Evolutionary conservation across 805 yeast species (phyloP).

Genomic region (Ogataea paradorogensis): DNA sequence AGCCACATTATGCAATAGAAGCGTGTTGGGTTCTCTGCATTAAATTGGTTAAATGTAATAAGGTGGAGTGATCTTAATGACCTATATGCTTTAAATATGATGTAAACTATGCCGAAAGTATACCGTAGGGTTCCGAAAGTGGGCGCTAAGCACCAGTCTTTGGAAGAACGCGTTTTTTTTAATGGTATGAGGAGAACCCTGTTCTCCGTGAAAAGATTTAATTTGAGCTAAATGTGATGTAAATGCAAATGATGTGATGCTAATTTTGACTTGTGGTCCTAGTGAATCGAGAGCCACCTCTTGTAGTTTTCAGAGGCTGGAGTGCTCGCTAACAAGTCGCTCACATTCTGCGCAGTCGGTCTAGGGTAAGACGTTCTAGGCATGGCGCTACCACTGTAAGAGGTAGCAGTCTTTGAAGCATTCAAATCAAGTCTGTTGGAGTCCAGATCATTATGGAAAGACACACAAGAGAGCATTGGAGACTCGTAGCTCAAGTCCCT

Average conservation of each 20-base stretch:
- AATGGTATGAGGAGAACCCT: not conserved
- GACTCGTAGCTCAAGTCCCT: conserved; percentile 32
- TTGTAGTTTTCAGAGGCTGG: conserved; percentile 33
- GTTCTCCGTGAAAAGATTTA: not conserved
- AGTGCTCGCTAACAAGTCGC: conserved; percentile 26
- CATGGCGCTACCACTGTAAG: conserved; percentile 1
- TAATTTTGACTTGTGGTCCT: conserved; percentile 1
- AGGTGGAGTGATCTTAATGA: too few relatives aligned
- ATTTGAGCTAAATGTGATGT: not conserved
- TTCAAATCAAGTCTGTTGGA: conserved; percentile 32
- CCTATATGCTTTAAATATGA: conserved; percentile 6
- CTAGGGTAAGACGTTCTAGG: conserved; percentile 6
- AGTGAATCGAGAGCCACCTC: conserved; percentile 31
- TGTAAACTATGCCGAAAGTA: not conserved
- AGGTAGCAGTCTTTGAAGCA: conserved; percentile 3
- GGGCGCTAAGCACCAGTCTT: not conserved
- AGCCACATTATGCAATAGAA: conserved; percentile 9
- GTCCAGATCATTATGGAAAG: conserved; percentile 27
- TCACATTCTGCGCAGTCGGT: conserved; percentile 27
- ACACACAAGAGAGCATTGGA: conserved; percentile 27
- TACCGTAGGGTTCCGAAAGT: too few relatives aligned
- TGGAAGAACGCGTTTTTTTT: not conserved
- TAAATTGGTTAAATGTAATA: not conserved
- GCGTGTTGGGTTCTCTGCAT: conserved; percentile 5
- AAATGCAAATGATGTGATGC: conserved; percentile 9